Evolutionary conservation across 306 rosid species (phyloP).

Genomic region (Delonix regia): DNA sequence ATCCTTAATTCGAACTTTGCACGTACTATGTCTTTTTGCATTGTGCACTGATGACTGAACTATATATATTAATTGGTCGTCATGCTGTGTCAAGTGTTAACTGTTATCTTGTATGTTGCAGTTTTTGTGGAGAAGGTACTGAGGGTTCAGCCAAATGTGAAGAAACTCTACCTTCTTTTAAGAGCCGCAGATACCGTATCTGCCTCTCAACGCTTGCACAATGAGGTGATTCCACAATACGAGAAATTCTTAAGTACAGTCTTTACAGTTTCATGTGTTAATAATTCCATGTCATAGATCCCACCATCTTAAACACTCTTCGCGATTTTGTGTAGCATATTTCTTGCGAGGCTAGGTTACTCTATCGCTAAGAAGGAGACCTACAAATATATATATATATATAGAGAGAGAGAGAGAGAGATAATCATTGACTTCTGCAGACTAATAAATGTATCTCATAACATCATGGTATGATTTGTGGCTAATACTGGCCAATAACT

Average conservation of each 20-base stretch:
- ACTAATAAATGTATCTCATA: not conserved
- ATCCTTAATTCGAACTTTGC: not conserved
- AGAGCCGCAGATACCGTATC: conserved; percentile 46
- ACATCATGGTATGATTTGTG: not conserved
- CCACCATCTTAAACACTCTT: not conserved
- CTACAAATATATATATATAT: not conserved
- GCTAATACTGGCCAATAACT: not conserved
- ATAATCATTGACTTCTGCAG: not conserved
- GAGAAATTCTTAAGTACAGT: too few species aligned
- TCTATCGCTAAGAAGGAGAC: not conserved
- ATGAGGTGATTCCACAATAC: conserved; percentile 43
- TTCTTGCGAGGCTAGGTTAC: not conserved
- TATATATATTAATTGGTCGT: not conserved
- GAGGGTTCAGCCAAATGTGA: conserved; percentile 32
- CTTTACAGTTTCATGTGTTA: too few species aligned
- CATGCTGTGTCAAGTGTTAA: not conserved
- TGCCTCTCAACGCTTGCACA: conserved; percentile 47
- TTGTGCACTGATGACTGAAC: not conserved
- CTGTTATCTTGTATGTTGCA: conserved; percentile 27
- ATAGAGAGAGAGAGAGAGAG: too few species aligned
- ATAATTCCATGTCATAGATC: too few species aligned
- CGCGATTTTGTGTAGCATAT: not conserved
- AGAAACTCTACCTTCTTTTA: conserved; percentile 61
- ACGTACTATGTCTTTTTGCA: not conserved
- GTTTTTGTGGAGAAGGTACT: conserved; percentile 69